Base-by-base conservation (phyloP, 148 eudicot genomes). In the Chenopodium berlandieri region DNA sequence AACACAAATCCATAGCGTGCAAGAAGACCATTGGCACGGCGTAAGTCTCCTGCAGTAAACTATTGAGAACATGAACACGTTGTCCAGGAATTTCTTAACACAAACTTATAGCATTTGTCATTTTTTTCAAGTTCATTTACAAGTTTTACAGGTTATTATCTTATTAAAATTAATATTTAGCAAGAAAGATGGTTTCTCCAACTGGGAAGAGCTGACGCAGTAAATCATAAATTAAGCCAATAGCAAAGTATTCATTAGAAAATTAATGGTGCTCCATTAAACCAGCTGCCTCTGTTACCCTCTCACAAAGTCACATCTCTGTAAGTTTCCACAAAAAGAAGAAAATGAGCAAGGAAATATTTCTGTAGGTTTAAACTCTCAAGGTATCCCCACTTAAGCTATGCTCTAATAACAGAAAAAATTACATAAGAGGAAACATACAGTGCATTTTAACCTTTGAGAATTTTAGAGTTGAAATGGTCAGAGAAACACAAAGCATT, bases 21-120 rank as follows among this genome's bases (percentile, higher is more conserved):
- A 75, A 91, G 92, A 89, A 91, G 94, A 77, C 92, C 94, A 87
- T 90, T 90, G 69, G 92, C 92, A 78, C 94, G 94, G 80, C 94
- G 92, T 79, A 91, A 80, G 79, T 91, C 90, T 83, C 94, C 94
- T 91, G 92, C 90, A 90, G 87, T 87, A 87, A 84, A 83, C 69
- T 85, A 82, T 52, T 50, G 60, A 75, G 74, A 14, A 60, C 75
- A 68, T 81, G 75, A 84, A 69, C 47, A 34, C 30, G 63, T 60
- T 58, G 32, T 75, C 52, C 58, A 76, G 13, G 62, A 56, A 75
- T 31, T 16, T 32, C 25, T 22, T 12, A 72, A 47, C 30, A 27
- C 27, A 73, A 46, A 66, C 27, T 7, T 66, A 1, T n/a, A 56
- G 22, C 22, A 56, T 14, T 47, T 31, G 64, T 48, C 63, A 67